phyloP scores from a whole-genome alignment of 768 basidiomycete species.

The Kwoniella dejecticola region DNA sequence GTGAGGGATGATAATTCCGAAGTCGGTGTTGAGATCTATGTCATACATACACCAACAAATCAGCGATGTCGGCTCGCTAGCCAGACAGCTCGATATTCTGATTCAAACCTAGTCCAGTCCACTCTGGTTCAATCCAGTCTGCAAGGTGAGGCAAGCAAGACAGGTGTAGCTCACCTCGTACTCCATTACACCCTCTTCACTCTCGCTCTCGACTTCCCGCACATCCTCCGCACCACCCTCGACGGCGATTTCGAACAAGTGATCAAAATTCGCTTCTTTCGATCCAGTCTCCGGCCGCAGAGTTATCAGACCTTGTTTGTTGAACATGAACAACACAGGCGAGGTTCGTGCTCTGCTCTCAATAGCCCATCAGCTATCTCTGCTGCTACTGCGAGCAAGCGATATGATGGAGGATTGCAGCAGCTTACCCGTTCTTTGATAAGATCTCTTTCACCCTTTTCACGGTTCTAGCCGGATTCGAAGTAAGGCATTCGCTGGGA shows the following conservation, averaged over 20 bases:
- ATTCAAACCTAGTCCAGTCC: too few relatives aligned
- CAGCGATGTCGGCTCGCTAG: too few relatives aligned
- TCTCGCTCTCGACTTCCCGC: constrained; percentile 31
- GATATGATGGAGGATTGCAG: too few relatives aligned
- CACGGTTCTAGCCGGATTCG: constrained; percentile 43
- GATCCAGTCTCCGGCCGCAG: constrained; percentile 13
- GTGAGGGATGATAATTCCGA: constrained; percentile 14
- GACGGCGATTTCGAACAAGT: constrained; percentile 48
- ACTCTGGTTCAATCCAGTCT: too few relatives aligned
- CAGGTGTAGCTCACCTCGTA: constrained; percentile 34
- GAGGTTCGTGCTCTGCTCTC: constrained; percentile 50
- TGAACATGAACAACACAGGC: constrained; percentile 48
- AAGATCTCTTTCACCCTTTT: constrained; percentile 46
- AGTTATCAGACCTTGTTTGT: constrained; percentile 48
- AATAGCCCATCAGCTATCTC: too few relatives aligned
- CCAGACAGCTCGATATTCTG: too few relatives aligned
- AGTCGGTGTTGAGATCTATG: constrained; percentile 27
- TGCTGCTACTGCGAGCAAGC: too few relatives aligned
- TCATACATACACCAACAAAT: too few relatives aligned
- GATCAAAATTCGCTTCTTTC: constrained; percentile 36
- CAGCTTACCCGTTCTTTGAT: constrained; percentile 36
- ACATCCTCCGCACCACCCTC: constrained; percentile 54
- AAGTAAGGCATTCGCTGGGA: constrained; percentile 48
- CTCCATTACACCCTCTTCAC: constrained; percentile 29
- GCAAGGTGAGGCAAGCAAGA: too few relatives aligned